phyloP scores from a whole-genome alignment of 495 filamentous ascomycete genomes.

The Aspergillus funiculosus region DNA sequence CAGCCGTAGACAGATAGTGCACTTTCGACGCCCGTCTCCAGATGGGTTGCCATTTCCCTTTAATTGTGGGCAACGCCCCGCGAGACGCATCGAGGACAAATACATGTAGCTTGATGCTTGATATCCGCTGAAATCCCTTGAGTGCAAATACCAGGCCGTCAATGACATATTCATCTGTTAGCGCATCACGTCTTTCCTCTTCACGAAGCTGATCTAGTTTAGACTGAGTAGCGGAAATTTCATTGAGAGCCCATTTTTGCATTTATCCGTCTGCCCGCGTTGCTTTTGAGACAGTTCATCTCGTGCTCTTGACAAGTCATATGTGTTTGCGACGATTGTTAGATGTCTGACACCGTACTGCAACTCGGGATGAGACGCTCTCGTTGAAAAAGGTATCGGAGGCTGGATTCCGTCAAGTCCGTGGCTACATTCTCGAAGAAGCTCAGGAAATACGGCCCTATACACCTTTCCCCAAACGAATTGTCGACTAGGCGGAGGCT shows the following conservation, averaged over 20 bases:
- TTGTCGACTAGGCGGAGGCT: neutral
- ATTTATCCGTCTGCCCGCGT: neutral
- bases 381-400: neutral
- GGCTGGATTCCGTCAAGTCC: neutral
- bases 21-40: neutral
- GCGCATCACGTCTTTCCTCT: neutral
- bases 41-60: neutral
- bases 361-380: neutral
- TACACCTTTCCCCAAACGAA: neutral
- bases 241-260: neutral
- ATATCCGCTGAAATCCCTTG: neutral
- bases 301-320: neutral
- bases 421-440: constrained; percentile 1
- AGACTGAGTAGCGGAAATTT: neutral
- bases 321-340: neutral
- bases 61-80: neutral
- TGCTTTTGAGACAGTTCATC: neutral
- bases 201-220: neutral
- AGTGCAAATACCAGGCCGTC: neutral
- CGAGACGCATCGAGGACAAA: neutral
- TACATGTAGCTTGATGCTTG: neutral
- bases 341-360: neutral
- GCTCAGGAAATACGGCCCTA: neutral
- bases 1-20: neutral
- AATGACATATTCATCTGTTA: neutral